Evolutionary conservation across 192 early-diverging fungal species (phyloP).

Genomic region (Entomortierella parvispora): DNA sequence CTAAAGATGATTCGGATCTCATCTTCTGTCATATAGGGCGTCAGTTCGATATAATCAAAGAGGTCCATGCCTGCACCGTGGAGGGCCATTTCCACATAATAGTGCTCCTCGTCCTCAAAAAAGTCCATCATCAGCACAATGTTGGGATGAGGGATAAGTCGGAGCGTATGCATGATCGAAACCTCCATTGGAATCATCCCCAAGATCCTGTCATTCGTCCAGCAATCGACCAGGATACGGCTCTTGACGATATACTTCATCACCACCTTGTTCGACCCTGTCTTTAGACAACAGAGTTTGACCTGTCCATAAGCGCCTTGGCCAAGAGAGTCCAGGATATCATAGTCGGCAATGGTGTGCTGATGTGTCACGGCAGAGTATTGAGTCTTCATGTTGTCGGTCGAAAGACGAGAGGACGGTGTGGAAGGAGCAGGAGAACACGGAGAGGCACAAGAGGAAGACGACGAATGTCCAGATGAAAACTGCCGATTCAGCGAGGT

Average conservation of each 20-base stretch:
- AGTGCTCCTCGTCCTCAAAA: slow-evolving; percentile 80
- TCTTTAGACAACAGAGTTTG: slow-evolving; percentile 61
- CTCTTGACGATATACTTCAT: slow-evolving; percentile 81
- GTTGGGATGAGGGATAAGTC: slow-evolving; percentile 63
- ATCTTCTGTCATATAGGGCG: slow-evolving; percentile 60
- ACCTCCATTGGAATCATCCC: slow-evolving; percentile 82
- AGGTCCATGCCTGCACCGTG: slow-evolving; percentile 70
- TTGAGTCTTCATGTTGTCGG: slow-evolving; percentile 36
- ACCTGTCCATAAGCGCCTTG: slow-evolving; percentile 81
- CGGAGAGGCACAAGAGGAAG: slow-evolving; percentile 26
- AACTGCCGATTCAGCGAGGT: slow-evolving; percentile 27
- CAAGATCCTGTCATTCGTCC: slow-evolving; percentile 73
- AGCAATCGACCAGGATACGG: slow-evolving; percentile 69
- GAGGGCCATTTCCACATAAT: slow-evolving; percentile 72
- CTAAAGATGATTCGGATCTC: slow-evolving; percentile 66
- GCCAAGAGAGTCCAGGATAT: slow-evolving; percentile 70
- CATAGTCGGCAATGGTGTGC: slow-evolving; percentile 66
- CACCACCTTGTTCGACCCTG: slow-evolving; percentile 62
- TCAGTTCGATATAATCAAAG: slow-evolving; percentile 79
- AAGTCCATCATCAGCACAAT: slow-evolving; percentile 71
- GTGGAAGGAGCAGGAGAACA: slow-evolving; percentile 25
- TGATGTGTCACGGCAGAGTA: slow-evolving; percentile 59
- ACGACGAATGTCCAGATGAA: slow-evolving; percentile 25
- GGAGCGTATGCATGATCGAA: slow-evolving; percentile 72
- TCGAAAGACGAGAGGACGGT: slow-evolving; percentile 28